Evolutionary conservation across 2,329 filamentous ascomycete species (phyloP), one percentile per base, ranked within the genome.

Genomic region (Aspergillus sp.): DNA sequence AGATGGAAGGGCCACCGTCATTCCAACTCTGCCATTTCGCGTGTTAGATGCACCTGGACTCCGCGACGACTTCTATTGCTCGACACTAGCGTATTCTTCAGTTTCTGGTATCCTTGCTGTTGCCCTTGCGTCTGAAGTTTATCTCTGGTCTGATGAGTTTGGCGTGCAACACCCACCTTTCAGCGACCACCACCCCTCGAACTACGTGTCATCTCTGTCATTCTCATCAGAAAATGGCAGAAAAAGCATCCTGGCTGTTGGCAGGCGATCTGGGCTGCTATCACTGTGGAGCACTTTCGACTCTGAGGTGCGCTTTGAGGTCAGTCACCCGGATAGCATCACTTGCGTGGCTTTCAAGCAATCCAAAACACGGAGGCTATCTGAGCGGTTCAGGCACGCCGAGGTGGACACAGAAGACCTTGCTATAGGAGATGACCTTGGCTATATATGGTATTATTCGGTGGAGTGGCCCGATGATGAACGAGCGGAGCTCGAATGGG

Each of bases 31-130:
- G 16, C 89, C 91, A 4, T 95, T 95, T 74, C 89, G 88, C 73
- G 88, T 96, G 6, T 79, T 99, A 4, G 90, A 96, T 73, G 93
- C 93, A 8, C 91, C 92, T 2, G 83, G 85, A 47, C 78, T 97
- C n/a, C 85, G 90, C 51, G 91, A 97, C 63, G 93, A 99, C 70
- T 99, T 92, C 69, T 99, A 99, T 69, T 96, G 91, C 73, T 94
- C 92, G 0, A 80, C 92, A 2, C 79, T 99, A 49, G 90, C 94
- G 9, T 97, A 96, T 69, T 95, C 88, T 0, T 71, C 81, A 38
- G 88, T 83, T 7, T 82, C 84, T 47, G 82, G 88, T 49, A 89
- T 87, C 13, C 80, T 99, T 14, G 93, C 90, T 16, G 89, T 97
- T 16, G 93, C 90, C 0, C 79, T 97, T 13, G 87, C 86, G 0